phyloP scores from a whole-genome alignment of 108 stramenopile genomes.

The Fragilaria radians region DNA sequence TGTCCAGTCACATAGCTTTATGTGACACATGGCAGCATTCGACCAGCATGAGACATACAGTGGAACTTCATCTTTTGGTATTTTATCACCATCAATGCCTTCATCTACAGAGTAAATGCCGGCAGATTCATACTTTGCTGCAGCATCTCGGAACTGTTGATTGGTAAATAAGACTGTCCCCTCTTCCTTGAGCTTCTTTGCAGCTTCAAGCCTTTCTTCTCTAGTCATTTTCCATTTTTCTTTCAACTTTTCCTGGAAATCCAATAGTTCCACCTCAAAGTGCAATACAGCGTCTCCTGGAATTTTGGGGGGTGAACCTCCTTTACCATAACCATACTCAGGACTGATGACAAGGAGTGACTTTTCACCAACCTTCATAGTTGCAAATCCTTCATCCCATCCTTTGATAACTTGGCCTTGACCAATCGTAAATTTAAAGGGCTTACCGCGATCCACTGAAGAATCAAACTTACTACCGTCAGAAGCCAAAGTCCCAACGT shows the following conservation, averaged over 20 bases:
- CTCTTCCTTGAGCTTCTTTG: slow-evolving; percentile 68
- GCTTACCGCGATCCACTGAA: slow-evolving; percentile 75
- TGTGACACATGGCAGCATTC: slow-evolving; percentile 91
- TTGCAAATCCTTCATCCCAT: slow-evolving; percentile 90
- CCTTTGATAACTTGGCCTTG: slow-evolving; percentile 94
- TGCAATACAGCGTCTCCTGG: slow-evolving; percentile 75
- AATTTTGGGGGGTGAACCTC: slow-evolving; percentile 86
- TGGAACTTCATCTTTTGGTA: slow-evolving; percentile 59
- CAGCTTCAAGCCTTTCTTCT: slow-evolving; percentile 74
- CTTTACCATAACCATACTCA: slow-evolving; percentile 91
- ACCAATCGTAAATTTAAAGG: slow-evolving; percentile 94
- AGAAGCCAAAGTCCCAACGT: slow-evolving; percentile 75
- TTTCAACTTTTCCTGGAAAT: slow-evolving; percentile 79
- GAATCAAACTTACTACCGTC: slow-evolving; percentile 87
- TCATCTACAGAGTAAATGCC: slow-evolving; percentile 73
- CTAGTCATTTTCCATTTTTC: slow-evolving; percentile 79
- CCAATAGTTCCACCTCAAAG: slow-evolving; percentile 95
- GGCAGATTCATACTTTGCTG: slow-evolving; percentile 66
- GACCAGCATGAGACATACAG: slow-evolving; percentile 72
- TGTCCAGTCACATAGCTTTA: slow-evolving; percentile 73
- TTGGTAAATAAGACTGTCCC: slow-evolving; percentile 81
- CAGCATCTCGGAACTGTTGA: slow-evolving; percentile 70
- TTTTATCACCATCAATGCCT: slow-evolving; percentile 58
- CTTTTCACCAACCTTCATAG: slow-evolving; percentile 87
- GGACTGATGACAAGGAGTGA: slow-evolving; percentile 62